These are phyloP conservation scores for Linaria vulgaris DNA, from an alignment of 257 asterid species.

Conservation along the genomic window DNA sequence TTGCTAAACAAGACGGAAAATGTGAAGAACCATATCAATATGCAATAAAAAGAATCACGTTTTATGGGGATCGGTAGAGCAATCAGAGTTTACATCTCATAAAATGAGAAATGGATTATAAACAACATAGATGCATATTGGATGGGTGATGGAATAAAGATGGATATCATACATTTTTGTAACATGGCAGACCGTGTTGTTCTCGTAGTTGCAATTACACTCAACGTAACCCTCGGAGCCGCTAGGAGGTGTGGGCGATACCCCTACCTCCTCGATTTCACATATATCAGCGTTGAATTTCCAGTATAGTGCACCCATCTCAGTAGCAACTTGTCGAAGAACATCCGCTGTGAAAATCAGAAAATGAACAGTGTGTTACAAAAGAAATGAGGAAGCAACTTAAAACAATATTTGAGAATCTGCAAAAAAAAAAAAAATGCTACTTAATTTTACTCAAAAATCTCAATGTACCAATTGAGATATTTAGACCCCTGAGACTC, in stretches of 20 bases:
- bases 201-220: slow-evolving; percentile 50
- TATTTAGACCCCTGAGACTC: not conserved
- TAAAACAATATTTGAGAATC: no score
- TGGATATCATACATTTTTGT: slow-evolving; percentile 47
- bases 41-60: no score
- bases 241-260: slow-evolving; percentile 42
- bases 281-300: slow-evolving; percentile 60
- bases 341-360: slow-evolving; percentile 48
- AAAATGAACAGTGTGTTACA: not conserved
- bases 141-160: slow-evolving; percentile 14
- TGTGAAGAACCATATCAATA: no score
- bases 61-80: no score
- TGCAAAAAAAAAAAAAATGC: no score
- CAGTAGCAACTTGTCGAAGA: slow-evolving; percentile 61
- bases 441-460: no score
- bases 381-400: not conserved
- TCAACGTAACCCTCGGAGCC: slow-evolving; percentile 53
- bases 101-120: not conserved
- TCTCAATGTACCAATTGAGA: not conserved
- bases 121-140: not conserved
- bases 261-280: slow-evolving; percentile 54
- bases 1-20: no score
- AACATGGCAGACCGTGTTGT: slow-evolving; percentile 59
- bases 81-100: not conserved
- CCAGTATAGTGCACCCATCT: slow-evolving; percentile 80